These are phyloP conservation scores for Thermothelomyces thermophilus DNA, from an alignment of 2,329 filamentous ascomycete genomes.

Conservation along the genomic window DNA sequence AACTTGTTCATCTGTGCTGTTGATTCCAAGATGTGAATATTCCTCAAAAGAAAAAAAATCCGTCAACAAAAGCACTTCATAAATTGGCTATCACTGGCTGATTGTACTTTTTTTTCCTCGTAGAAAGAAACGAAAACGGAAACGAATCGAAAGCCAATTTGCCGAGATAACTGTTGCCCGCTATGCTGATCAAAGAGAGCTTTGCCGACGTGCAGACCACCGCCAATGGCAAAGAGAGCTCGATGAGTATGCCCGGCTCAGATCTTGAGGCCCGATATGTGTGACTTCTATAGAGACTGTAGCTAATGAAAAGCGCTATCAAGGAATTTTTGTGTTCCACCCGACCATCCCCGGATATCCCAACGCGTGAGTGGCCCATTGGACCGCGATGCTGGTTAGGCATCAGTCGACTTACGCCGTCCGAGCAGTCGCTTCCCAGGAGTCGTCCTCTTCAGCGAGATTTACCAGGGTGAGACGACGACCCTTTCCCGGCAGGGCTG, in stretches of 20 bases:
- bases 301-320: neutral
- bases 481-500: neutral
- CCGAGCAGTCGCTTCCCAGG: constrained; percentile 64
- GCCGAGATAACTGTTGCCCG: constrained; percentile 7
- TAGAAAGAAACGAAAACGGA: no score
- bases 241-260: constrained; percentile 39
- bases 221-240: constrained; percentile 47
- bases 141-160: neutral
- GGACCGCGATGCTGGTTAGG: neutral
- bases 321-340: constrained; percentile 86
- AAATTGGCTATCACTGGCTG: no score
- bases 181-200: constrained; percentile 50
- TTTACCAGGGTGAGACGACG: constrained; percentile 70
- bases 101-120: no score
- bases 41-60: no score
- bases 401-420: constrained; percentile 4
- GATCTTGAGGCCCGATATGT: neutral
- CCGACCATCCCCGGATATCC: constrained; percentile 79
- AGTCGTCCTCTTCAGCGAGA: constrained; percentile 85
- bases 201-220: constrained; percentile 44
- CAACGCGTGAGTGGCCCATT: constrained; percentile 55
- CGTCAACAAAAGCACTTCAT: no score
- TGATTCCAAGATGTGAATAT: no score
- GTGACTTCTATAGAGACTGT: neutral
- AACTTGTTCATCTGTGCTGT: no score